A percentile compares a stretch with the other conserved stretches of the same genome.
phyloP scores from a whole-genome alignment of 495 filamentous ascomycete species.

The Aspergillus incahuasiensis region DNA sequence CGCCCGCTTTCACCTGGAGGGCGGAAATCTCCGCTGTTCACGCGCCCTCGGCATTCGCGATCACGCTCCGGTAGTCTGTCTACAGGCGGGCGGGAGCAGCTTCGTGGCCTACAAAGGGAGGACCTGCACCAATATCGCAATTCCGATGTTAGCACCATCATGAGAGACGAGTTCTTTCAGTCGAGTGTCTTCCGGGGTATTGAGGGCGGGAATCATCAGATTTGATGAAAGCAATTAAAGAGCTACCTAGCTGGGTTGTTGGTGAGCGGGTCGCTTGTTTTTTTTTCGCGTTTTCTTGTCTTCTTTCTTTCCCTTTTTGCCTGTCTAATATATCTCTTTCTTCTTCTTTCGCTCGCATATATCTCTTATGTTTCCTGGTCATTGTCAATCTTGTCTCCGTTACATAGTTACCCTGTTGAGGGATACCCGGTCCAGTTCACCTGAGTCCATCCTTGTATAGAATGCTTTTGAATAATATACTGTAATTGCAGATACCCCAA shows the following conservation, averaged over 20 bases:
- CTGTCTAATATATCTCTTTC: too few species aligned
- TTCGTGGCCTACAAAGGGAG: slow-evolving; percentile 36
- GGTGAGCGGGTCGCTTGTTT: too few species aligned
- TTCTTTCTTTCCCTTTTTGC: too few species aligned
- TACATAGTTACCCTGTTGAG: background rate
- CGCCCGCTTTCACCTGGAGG: slow-evolving; percentile 13
- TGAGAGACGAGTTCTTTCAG: slow-evolving; percentile 37
- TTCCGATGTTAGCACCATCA: slow-evolving; percentile 39
- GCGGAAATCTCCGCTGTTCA: slow-evolving; percentile 14
- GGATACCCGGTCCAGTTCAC: background rate
- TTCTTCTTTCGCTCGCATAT: too few species aligned
- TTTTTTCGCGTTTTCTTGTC: too few species aligned
- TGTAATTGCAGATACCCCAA: background rate
- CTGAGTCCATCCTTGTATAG: background rate
- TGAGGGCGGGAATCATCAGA: slow-evolving; percentile 2
- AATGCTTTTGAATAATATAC: background rate
- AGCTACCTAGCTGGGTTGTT: background rate
- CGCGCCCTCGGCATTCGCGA: slow-evolving; percentile 7
- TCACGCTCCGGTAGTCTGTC: slow-evolving; percentile 27
- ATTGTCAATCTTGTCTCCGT: background rate
- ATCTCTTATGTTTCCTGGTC: background rate
- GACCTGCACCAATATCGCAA: slow-evolving; percentile 38
- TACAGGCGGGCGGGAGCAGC: slow-evolving; percentile 31
- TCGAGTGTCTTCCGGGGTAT: slow-evolving; percentile 22
- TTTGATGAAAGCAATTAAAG: background rate